A percentile compares a stretch with the other conserved stretches of the same genome.
phyloP scores from a whole-genome alignment of 2,329 filamentous ascomycete species.

The Fusarium duplospermum region DNA sequence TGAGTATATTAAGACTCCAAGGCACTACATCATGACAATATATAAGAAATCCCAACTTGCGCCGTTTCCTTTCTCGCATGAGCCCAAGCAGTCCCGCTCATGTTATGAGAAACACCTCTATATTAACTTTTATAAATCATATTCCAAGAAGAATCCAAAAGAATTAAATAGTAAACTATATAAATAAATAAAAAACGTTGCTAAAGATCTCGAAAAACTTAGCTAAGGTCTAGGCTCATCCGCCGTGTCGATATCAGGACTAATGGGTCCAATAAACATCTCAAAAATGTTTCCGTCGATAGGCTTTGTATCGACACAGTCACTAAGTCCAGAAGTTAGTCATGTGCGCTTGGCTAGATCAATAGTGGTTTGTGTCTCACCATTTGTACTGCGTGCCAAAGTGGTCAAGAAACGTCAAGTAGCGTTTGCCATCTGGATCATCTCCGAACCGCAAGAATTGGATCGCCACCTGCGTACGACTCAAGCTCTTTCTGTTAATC shows the following conservation, averaged over 20 bases:
- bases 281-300: conserved; percentile 15
- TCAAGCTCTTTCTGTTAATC: neutral
- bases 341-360: too few species aligned
- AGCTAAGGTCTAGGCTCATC: neutral
- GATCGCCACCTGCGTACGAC: conserved; percentile 11
- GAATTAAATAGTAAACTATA: neutral
- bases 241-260: neutral
- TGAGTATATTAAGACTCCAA: too few species aligned
- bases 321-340: neutral
- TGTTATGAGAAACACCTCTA: neutral
- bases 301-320: conserved; percentile 22
- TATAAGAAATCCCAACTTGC: neutral
- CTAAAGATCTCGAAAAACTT: neutral
- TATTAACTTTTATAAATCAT: neutral
- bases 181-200: neutral
- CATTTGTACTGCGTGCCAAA: neutral
- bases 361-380: conserved; percentile 1
- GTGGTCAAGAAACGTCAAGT: conserved; percentile 7
- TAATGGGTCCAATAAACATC: conserved; percentile 13
- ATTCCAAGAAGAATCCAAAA: neutral
- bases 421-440: conserved; percentile 8
- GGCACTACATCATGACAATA: neutral
- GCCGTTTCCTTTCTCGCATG: neutral
- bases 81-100: neutral
- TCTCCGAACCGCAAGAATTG: conserved; percentile 25